Conservation (phyloP, 176 grass and related monocot genomes). For the Cymbopogon citratus region DNA sequence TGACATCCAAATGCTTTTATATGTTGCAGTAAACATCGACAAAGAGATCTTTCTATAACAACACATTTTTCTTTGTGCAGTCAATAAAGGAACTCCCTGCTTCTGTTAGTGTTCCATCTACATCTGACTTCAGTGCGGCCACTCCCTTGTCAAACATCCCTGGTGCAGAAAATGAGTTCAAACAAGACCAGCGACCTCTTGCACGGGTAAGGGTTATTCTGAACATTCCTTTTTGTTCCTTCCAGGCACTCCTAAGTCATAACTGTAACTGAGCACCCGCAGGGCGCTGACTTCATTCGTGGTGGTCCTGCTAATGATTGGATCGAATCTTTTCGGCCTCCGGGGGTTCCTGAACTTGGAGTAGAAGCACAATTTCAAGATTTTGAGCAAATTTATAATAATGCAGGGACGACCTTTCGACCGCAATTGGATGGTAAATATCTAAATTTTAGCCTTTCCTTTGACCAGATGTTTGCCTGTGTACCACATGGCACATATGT, state of each 20-base stretch:
- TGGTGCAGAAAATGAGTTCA: constrained; percentile 71
- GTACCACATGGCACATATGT: not conserved
- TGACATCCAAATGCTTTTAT: constrained; percentile 15
- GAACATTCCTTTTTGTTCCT: constrained; percentile 3
- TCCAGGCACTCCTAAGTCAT: constrained; percentile 21
- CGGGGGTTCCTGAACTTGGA: constrained; percentile 37
- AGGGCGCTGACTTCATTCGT: constrained; percentile 62
- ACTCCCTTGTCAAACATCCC: constrained; percentile 76
- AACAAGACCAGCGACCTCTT: constrained; percentile 61
- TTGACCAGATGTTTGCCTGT: not conserved
- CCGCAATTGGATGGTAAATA: constrained; percentile 66
- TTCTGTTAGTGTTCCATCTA: constrained; percentile 56
- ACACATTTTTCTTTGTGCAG: constrained; percentile 44
- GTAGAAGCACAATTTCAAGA: constrained; percentile 37
- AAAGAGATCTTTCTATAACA: constrained; percentile 4
- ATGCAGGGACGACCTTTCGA: constrained; percentile 27
- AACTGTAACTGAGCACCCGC: constrained; percentile 22
- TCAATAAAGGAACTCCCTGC: constrained; percentile 83
- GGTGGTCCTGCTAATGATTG: constrained; percentile 66
- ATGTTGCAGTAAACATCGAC: not conserved
- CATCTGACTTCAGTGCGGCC: constrained; percentile 42
- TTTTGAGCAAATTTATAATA: constrained; percentile 78
- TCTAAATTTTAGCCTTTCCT: constrained; percentile 2
- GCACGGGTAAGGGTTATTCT: constrained; percentile 41
- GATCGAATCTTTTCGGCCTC: constrained; percentile 63